Percentiles rank a stretch among this genome's conserved stretches.
Evolutionary conservation across 1,139 yeast genomes (phyloP).

Genomic region (Sugiyamaella sp.): DNA sequence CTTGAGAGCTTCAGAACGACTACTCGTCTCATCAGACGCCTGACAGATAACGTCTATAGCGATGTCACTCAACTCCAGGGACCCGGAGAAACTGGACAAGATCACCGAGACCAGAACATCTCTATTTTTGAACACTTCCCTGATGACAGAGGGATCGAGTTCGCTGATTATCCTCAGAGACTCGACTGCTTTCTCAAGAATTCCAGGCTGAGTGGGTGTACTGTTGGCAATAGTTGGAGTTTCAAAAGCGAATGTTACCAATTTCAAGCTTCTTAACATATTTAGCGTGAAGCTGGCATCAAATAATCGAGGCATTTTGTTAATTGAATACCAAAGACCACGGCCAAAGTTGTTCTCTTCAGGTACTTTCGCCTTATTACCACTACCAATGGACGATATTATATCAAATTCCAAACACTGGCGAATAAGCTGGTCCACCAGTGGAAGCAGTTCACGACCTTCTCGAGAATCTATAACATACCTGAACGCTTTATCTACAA

Average conservation of each 20-base stretch:
- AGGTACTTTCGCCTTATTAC: too few relatives aligned
- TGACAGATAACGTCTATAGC: constrained; percentile 76
- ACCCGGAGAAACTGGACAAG: constrained; percentile 23
- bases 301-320: constrained; percentile 3
- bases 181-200: neutral
- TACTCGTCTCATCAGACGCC: constrained; percentile 70
- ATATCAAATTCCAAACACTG: constrained; percentile 15
- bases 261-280: constrained; percentile 7
- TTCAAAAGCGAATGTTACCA: constrained; percentile 9
- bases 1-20: constrained; percentile 69
- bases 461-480: constrained; percentile 5
- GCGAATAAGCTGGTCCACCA: constrained; percentile 3
- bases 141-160: constrained; percentile 13
- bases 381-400: constrained; percentile 1
- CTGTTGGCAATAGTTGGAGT: constrained; percentile 5
- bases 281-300: neutral
- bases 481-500: constrained; percentile 8
- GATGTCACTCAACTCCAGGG: constrained; percentile 38
- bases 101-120: constrained; percentile 18
- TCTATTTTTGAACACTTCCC: constrained; percentile 4
- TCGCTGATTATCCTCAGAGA: constrained; percentile 19
- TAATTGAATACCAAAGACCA: constrained; percentile 10
- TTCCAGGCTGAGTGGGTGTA: neutral
- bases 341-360: too few relatives aligned
- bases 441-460: neutral